These are phyloP conservation scores for Penicillium angulare DNA, from an alignment of 495 filamentous ascomycete species.

Conservation along the genomic window DNA sequence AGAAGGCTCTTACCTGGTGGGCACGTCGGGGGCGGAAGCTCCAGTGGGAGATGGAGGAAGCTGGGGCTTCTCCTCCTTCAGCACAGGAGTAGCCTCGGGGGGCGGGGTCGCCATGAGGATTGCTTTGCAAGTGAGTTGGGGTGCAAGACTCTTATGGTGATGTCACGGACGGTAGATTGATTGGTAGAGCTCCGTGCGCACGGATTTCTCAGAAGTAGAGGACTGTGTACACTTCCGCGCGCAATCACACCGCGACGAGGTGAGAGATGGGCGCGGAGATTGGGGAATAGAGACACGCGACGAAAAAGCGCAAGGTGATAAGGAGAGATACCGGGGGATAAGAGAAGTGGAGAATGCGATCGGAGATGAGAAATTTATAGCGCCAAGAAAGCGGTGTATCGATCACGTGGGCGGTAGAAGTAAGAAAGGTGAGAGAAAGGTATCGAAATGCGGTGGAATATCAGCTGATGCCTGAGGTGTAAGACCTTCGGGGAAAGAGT, in stretches of 20 bases:
- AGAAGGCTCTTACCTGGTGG: conserved; percentile 26
- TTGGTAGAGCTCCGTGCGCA: neutral
- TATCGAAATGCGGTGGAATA: too few relatives aligned
- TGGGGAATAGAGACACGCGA: conserved; percentile 5
- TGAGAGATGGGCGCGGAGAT: conserved; percentile 9
- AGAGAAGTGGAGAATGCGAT: conserved; percentile 50
- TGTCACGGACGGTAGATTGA: conserved; percentile 1
- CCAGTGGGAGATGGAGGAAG: conserved; percentile 43
- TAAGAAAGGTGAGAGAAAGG: neutral
- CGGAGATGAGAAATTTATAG: conserved; percentile 42
- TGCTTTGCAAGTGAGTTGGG: conserved; percentile 11
- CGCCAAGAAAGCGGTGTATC: conserved; percentile 40
- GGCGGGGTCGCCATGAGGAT: conserved; percentile 49
- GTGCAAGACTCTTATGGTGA: conserved; percentile 2
- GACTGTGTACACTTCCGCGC: conserved; percentile 21
- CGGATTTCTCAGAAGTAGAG: conserved; percentile 2
- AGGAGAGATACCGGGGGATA: conserved; percentile 22
- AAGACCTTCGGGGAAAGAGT: neutral
- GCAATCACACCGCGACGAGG: conserved; percentile 8
- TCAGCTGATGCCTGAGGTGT: conserved; percentile 4
- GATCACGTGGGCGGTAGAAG: conserved; percentile 42
- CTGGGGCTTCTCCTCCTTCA: conserved; percentile 50
- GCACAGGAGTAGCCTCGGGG: conserved; percentile 36
- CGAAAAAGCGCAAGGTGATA: conserved; percentile 7
- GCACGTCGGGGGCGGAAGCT: conserved; percentile 29